phyloP scores from a whole-genome alignment of 2,329 filamentous ascomycete species.

The Elsinoe ampelina region DNA sequence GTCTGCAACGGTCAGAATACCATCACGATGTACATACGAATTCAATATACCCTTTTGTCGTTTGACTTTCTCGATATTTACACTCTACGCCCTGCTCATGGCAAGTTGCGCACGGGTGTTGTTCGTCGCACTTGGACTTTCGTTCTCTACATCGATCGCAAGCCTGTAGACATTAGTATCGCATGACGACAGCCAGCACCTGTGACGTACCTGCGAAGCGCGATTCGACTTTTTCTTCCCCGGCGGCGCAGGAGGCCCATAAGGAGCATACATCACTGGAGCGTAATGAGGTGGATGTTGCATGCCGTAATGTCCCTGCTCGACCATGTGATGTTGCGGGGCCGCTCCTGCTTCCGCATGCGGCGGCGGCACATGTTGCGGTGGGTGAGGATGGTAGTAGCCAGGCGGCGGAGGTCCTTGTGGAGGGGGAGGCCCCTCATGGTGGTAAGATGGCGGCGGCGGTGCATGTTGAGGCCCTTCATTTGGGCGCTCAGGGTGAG shows the following conservation, averaged over 20 bases:
- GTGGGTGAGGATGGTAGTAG: slow-evolving; percentile 6
- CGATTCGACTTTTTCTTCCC: slow-evolving; percentile 29
- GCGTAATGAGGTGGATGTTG: slow-evolving; percentile 16
- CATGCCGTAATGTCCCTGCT: slow-evolving; percentile 20
- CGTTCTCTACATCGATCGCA: slow-evolving; percentile 82
- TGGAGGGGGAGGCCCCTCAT: slow-evolving; percentile 18
- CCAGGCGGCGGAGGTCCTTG: not conserved
- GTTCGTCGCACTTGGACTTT: slow-evolving; percentile 88
- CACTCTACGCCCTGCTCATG: slow-evolving; percentile 76
- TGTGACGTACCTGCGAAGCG: slow-evolving; percentile 25
- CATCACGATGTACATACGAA: slow-evolving; percentile 26
- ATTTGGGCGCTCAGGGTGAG: slow-evolving; percentile 13
- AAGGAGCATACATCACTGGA: slow-evolving; percentile 5
- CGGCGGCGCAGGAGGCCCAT: slow-evolving; percentile 22
- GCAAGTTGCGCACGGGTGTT: slow-evolving; percentile 73
- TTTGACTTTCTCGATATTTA: slow-evolving; percentile 82
- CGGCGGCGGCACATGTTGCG: slow-evolving; percentile 17
- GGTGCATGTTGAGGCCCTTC: slow-evolving; percentile 8
- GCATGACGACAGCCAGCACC: slow-evolving; percentile 8
- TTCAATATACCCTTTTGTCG: slow-evolving; percentile 51
- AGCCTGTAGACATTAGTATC: slow-evolving; percentile 46
- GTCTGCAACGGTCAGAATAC: slow-evolving; percentile 38
- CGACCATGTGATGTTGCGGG: slow-evolving; percentile 23
- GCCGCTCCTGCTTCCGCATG: slow-evolving; percentile 22
- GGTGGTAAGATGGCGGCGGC: slow-evolving; percentile 16